phyloP scores from a whole-genome alignment of 345 rosid species.

The Eucalyptus camaldulensis region DNA sequence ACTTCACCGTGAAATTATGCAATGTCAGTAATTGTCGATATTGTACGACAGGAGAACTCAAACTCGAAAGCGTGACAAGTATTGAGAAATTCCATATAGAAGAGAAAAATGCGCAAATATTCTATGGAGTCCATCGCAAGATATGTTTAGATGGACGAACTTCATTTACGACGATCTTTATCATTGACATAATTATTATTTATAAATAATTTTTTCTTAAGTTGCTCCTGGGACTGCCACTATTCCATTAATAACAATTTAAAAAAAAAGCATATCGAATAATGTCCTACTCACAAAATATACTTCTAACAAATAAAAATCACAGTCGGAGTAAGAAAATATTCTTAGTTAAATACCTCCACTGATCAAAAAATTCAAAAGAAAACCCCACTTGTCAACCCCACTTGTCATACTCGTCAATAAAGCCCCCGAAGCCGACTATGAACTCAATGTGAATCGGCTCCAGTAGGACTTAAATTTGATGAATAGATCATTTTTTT shows the following conservation, averaged over 20 bases:
- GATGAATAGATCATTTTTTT: background rate
- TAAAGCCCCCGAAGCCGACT: background rate
- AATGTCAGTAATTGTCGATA: background rate
- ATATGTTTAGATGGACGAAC: background rate
- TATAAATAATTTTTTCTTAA: background rate
- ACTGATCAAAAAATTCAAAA: background rate
- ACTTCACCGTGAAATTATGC: background rate
- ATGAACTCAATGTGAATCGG: background rate
- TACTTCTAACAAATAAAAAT: background rate
- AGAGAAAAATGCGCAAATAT: background rate
- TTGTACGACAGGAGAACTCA: background rate
- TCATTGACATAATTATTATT: background rate
- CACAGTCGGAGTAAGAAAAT: no score
- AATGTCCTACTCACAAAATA: background rate
- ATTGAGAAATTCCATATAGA: background rate
- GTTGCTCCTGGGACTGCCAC: background rate
- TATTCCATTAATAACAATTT: background rate
- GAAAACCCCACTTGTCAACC: background rate
- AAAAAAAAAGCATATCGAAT: no score
- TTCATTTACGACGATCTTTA: background rate
- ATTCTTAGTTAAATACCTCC: background rate
- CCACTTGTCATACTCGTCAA: background rate
- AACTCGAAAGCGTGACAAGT: background rate
- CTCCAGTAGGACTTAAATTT: background rate
- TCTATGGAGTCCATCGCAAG: background rate